Evolutionary conservation across 768 basidiomycete species (phyloP), one percentile per base, ranked within the genome.

Genomic region (Tylopilus vinaceipallidus): DNA sequence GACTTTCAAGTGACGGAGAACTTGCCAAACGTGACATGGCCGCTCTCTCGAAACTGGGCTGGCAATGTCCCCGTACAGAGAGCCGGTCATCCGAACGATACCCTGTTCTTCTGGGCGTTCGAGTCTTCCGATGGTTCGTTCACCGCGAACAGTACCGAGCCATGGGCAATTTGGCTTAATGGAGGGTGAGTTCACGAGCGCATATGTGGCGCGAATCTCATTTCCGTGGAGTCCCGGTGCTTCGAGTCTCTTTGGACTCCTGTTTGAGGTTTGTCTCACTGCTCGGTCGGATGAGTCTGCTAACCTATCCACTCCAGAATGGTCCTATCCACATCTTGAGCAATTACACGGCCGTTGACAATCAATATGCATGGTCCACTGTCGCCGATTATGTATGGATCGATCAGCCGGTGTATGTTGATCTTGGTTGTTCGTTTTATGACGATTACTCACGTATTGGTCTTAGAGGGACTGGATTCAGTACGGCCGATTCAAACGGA

Each of bases 81-180:
- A 42, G 64, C 67, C 7, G 75, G 74, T 23, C 84, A 84, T 61
- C 81, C 81, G 0, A 84, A 86, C 44, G 68, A 85, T 51, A 85
- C 83, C 0, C 69, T 86, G 13, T 86, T 84, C 68, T 86, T 86
- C 62, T 74, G 77, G 69, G 83, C 75, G 14, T 80, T 82, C 52
- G 84, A 86, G 57, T 79, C 78, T 26, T 64, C 67, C 1, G 57
- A 70, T 14, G 82, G 80, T 6, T 85, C 85, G 3, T 67, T 88
- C 42, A 85, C 80, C 11, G 66, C 60, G 46, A 5, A 38, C 23
- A 60, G 62, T n/a, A 52, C 66, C 13, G 71, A 81, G 17, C 86
- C 86, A 2, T 87, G 86, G 86, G 77, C 77, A 3, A 81, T 88
- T 34, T 88, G 84, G 84, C 63, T 88, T 19, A 86, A 86, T 52